Base-by-base conservation (phyloP, 169 alveolate species). In the Plasmodium inui region DNA sequence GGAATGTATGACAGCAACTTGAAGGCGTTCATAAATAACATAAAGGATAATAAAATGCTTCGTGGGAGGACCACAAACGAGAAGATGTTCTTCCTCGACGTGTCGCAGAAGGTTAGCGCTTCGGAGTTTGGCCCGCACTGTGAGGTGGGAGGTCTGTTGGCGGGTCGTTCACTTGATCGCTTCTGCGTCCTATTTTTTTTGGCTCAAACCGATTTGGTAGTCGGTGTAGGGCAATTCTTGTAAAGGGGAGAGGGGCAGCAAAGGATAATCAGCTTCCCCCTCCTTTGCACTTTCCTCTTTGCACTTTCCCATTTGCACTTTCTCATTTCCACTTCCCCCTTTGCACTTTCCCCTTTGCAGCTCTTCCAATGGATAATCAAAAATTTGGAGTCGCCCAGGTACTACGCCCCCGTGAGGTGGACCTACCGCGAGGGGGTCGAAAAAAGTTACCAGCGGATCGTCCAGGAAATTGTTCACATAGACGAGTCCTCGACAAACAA, bases 301-400 rank as follows among this genome's bases (percentile, higher is more conserved):
- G 30, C 37, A 9, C 4, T 67, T 67, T 2, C 37, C 17, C n/a
- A 0, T n/a, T 67, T 67, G 10, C 34, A 22, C 34, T 6, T n/a
- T 4, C 9, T 17, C 30, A 19, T 57, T n/a, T 57, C 8, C 12
- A 22, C 14, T 67, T 67, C 3, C 10, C 14, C 37, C 2, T 67
- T 22, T 61, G 73, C 12, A 6, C 9, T 57, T 19, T 6, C 76
- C n/a, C 17, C 76, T 7, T 19, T 67, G 76, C 39, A 89, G 94
- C 94, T 89, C 8, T 89, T 79, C 74, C 80, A 26, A 26, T 89
- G 94, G 94, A 89, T 89, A 19, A 28, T 89, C 22, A 89, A 89
- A 46, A 89, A 89, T 46, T 61, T 89, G 73, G 94, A 89, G 73
- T 22, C 89, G 28, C 94, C 94, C n/a, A 53, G 94, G 72, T 89